Conservation (phyloP, 345 rosid species). For the Eucalyptus erythrocorys region DNA sequence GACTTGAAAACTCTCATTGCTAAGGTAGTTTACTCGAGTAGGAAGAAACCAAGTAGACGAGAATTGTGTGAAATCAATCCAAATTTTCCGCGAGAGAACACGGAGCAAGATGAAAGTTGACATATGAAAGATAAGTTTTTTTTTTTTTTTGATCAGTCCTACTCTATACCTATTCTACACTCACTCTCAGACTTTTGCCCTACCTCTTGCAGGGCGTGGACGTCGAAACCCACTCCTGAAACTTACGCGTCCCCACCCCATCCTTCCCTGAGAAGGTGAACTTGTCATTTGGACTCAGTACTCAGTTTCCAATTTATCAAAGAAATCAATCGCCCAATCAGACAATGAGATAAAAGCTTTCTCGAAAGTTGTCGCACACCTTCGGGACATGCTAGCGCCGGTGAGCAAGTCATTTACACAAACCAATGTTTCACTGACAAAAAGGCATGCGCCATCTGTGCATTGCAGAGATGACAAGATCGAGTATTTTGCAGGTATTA, state of each 20-base stretch:
- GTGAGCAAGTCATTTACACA: background rate
- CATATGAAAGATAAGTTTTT: background rate
- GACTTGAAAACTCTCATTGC: background rate
- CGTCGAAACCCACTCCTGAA: too few relatives aligned
- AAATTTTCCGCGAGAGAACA: background rate
- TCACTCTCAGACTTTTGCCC: too few relatives aligned
- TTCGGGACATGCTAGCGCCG: background rate
- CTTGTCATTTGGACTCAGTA: background rate
- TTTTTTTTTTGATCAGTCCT: too few relatives aligned
- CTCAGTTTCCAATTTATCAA: background rate
- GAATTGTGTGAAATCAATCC: background rate
- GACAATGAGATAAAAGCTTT: background rate
- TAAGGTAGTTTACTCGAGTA: background rate
- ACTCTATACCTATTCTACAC: too few relatives aligned
- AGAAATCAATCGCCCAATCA: background rate
- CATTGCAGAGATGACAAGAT: background rate
- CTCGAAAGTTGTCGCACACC: background rate
- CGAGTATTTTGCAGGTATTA: background rate
- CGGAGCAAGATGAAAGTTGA: background rate
- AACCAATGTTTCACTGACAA: background rate
- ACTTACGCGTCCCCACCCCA: too few relatives aligned
- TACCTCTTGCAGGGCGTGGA: too few relatives aligned
- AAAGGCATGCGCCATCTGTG: background rate
- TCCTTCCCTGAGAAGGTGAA: too few relatives aligned
- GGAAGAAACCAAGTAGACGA: background rate